Conservation (phyloP, 1,139 yeast genomes). For the Suhomyces bribrorum region DNA sequence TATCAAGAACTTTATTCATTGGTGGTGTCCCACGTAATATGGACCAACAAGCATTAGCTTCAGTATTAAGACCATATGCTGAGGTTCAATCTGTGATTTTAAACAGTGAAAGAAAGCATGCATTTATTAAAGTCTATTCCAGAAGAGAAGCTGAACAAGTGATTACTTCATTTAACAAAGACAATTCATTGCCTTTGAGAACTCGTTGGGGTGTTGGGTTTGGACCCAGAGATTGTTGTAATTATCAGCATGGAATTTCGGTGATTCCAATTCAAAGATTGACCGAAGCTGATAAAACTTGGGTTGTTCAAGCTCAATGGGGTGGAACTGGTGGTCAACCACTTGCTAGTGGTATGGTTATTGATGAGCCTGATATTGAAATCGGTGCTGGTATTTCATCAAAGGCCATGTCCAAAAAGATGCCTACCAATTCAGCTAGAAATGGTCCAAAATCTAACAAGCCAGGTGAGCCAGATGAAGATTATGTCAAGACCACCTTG, state of each 20-base stretch:
- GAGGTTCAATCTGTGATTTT: conserved; percentile 89
- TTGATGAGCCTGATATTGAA: conserved; percentile 97
- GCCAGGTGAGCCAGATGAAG: conserved; percentile 59
- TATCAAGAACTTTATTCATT: conserved; percentile 85
- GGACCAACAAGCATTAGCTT: conserved; percentile 71
- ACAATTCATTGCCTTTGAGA: conserved; percentile 58
- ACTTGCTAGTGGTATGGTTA: conserved; percentile 74
- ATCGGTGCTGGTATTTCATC: conserved; percentile 94
- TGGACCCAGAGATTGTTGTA: conserved; percentile 98
- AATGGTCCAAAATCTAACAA: conserved; percentile 82
- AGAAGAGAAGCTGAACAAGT: conserved; percentile 90
- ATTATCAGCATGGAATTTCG: conserved; percentile 87
- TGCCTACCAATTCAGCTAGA: conserved; percentile 86
- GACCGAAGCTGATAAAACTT: conserved; percentile 89
- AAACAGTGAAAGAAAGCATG: conserved; percentile 89
- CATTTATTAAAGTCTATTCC: conserved; percentile 95
- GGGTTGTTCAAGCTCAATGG: conserved; percentile 92
- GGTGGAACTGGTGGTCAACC: conserved; percentile 96
- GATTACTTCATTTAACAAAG: conserved; percentile 53
- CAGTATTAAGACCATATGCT: conserved; percentile 81
- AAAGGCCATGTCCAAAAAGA: conserved; percentile 83
- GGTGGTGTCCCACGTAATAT: conserved; percentile 90
- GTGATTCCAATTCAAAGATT: conserved; percentile 82
- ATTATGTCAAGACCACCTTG: conserved; percentile 41
- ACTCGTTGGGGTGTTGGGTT: conserved; percentile 99